phyloP scores from a whole-genome alignment of 371 early-diverging fungal genomes.

The Blastocladiella emersonii region DNA sequence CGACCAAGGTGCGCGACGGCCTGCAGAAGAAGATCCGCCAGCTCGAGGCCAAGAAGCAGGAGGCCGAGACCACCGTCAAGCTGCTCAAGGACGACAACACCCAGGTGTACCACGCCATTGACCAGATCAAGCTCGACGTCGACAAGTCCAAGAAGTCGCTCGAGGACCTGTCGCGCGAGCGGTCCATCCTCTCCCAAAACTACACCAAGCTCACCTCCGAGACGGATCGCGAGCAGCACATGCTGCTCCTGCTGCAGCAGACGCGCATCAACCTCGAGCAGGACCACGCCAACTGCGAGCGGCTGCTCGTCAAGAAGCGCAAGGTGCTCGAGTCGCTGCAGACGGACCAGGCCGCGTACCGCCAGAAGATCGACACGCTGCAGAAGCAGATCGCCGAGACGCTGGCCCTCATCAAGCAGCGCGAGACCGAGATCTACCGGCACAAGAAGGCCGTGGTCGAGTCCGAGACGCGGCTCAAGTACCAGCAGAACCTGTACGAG shows the following conservation, averaged over 20 bases:
- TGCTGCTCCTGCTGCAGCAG: slow-evolving; percentile 16
- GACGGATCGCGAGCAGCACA: slow-evolving; percentile 14
- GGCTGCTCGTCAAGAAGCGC: slow-evolving; percentile 22
- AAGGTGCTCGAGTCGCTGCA: slow-evolving; percentile 20
- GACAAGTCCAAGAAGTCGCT: slow-evolving; percentile 9
- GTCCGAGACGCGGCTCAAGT: slow-evolving; percentile 18
- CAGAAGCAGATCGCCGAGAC: slow-evolving; percentile 3
- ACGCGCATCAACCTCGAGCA: slow-evolving; percentile 18
- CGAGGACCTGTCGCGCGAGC: slow-evolving; percentile 16
- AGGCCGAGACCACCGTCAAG: slow-evolving; percentile 13
- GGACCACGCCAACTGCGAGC: slow-evolving; percentile 17
- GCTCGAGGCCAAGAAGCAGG: slow-evolving; percentile 12
- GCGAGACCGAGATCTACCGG: slow-evolving; percentile 16
- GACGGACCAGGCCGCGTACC: slow-evolving; percentile 16
- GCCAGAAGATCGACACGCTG: slow-evolving; percentile 8
- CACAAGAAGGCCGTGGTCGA: slow-evolving; percentile 20
- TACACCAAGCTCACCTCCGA: slow-evolving; percentile 14
- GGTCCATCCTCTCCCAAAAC: slow-evolving; percentile 16
- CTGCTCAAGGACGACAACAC: slow-evolving; percentile 7
- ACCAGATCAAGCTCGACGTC: slow-evolving; percentile 13
- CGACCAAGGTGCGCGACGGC: slow-evolving; percentile 9
- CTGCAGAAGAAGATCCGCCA: slow-evolving; percentile 12
- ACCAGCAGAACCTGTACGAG: slow-evolving; percentile 24
- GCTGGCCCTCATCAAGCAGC: slow-evolving; percentile 22
- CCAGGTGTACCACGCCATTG: slow-evolving; percentile 17